A percentile compares a stretch with the other conserved stretches of the same genome.
Conservation (phyloP, 306 rosid species). For the Luffa acutangula region DNA sequence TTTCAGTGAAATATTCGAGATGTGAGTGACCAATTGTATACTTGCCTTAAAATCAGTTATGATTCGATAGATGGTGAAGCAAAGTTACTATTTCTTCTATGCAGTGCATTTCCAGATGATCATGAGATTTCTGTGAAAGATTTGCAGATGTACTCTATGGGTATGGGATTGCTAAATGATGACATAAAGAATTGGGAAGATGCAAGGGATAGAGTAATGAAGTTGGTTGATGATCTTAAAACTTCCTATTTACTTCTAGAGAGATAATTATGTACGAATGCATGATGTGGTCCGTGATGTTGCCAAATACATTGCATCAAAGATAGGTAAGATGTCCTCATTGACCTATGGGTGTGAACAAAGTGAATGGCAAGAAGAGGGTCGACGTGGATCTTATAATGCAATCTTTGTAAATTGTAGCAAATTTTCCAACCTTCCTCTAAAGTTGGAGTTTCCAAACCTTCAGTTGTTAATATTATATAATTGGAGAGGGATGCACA, state of each 20-base stretch:
- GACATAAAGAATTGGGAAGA: neutral
- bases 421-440: neutral
- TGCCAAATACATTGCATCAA: neutral
- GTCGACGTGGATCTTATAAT: neutral
- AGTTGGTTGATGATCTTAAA: slow-evolving; percentile 10
- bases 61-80: neutral
- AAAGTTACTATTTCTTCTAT: neutral
- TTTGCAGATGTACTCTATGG: neutral
- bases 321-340: neutral
- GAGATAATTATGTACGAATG: neutral
- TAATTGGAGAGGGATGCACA: neutral
- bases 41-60: neutral
- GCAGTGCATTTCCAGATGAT: neutral
- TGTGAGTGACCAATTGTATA: neutral
- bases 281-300: slow-evolving; percentile 12
- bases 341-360: neutral
- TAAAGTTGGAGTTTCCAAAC: neutral
- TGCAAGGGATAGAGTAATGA: neutral
- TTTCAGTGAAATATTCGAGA: neutral
- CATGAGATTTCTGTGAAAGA: neutral
- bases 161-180: neutral
- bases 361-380: neutral
- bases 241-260: slow-evolving; percentile 10
- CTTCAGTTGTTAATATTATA: neutral
- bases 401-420: neutral